These are phyloP conservation scores for Phytophthora brassicae DNA, from an alignment of 352 stramenopile genomes.

Conservation along the genomic window DNA sequence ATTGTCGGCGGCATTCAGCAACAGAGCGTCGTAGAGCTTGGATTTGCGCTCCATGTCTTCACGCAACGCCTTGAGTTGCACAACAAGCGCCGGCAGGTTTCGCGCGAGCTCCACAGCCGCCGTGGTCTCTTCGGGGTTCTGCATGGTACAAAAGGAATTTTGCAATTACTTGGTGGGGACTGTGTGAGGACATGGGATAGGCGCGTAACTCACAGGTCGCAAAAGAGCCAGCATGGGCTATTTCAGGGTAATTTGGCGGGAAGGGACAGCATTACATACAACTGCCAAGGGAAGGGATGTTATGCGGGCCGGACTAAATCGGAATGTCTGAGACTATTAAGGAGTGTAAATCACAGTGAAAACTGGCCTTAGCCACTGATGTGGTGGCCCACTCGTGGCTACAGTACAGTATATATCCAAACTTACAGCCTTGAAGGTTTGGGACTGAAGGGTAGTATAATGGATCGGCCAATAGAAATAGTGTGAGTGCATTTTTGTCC, in stretches of 20 bases:
- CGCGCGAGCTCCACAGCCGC: conserved; percentile 48
- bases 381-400: too few species aligned
- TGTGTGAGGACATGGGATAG: not conserved
- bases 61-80: conserved; percentile 60
- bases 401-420: too few species aligned
- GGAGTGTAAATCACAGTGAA: conserved; percentile 10
- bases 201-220: not conserved
- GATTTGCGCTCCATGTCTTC: conserved; percentile 71
- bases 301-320: not conserved
- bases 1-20: conserved; percentile 18
- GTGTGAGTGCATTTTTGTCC: too few species aligned
- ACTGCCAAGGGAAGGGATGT: not conserved
- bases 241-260: not conserved
- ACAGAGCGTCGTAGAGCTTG: conserved; percentile 69
- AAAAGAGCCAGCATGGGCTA: not conserved
- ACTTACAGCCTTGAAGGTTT: too few species aligned
- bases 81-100: conserved; percentile 64
- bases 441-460: too few species aligned
- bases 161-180: too few species aligned
- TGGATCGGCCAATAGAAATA: too few species aligned
- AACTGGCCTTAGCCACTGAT: too few species aligned
- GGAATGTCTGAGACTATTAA: not conserved
- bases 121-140: conserved; percentile 15
- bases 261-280: not conserved
- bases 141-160: conserved; percentile 6